Base-by-base conservation (phyloP, 352 stramenopile genomes). In the Pythium biforme region DNA sequence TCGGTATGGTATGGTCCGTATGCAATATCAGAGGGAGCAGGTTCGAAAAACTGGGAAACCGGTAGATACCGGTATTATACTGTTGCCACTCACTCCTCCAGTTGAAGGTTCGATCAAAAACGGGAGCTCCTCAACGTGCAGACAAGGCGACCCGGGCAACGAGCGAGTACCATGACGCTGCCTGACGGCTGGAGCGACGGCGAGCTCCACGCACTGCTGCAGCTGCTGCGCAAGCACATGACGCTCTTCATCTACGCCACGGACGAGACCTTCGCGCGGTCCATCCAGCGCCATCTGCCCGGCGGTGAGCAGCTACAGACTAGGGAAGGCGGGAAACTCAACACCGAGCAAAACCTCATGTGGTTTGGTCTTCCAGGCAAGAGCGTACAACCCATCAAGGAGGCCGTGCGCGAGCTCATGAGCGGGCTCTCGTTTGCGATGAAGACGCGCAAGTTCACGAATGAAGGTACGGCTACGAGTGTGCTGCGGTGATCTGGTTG, bases 381-480 rank as follows among this genome's bases (percentile, higher is more conserved):
- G 47, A 64, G 12, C 6, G 12, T 25, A n/a, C 46, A 31, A 5
- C 15, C 29, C 9, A 54, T 64, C 29, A 55, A 48, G 20, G 62
- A 59, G 48, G 81, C 72, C 48, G 67, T 84, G 29, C 75, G 77
- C 12, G 56, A 66, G 17, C 51, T 91, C 6, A 88, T 93, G 81
- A 55, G 70, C 33, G 67, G 85, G 23, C 86, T 92, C 51, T 64
- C 70, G 15, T 62, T 92, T 12, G 70, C 70, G 48, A 66, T 92
- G 39, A 80, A 79, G 58, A 92, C 77, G 23, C 83, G 85, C 52
- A 79, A 81, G 51, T 89, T 92, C 62, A 72, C 70, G 19, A 88
- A 74, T 25, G 79, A 90, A 59, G 75, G 83, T 90, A 55, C 33
- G 45, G 3, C 1, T 12, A 8, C 10, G 22, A 12, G 7, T 20